A percentile compares a stretch with the other conserved stretches of the same genome.
Evolutionary conservation across 1,284 basidiomycete genomes (phyloP).

Genomic region (Pseudozyma hubeiensis): DNA sequence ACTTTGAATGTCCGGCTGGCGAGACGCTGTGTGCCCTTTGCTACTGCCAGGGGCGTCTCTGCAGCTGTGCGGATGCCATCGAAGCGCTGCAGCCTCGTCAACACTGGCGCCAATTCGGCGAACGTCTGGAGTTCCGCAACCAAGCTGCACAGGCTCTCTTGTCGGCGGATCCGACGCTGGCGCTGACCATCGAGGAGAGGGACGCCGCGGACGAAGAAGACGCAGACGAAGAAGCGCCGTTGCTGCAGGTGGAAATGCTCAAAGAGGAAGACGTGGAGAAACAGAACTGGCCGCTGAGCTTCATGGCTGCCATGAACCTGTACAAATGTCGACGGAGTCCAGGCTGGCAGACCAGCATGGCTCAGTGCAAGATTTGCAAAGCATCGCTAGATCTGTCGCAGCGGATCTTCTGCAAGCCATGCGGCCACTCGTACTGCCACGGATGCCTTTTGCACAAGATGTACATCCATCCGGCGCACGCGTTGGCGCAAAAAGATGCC

Average conservation of each 20-base stretch:
- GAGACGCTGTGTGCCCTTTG: conserved; percentile 46
- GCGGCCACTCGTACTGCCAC: conserved; percentile 40
- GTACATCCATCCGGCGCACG: conserved; percentile 47
- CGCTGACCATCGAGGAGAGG: neutral
- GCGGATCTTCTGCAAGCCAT: conserved; percentile 41
- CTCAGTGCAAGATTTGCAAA: conserved; percentile 43
- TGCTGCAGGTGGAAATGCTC: conserved; percentile 13
- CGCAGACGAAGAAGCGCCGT: conserved; percentile 7
- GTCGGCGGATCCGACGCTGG: conserved; percentile 7
- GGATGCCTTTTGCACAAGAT: conserved; percentile 38
- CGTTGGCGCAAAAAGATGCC: conserved; percentile 31
- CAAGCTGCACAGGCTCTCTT: conserved; percentile 21
- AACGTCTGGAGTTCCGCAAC: conserved; percentile 38
- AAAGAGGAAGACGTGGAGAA: conserved; percentile 20
- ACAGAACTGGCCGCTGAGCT: conserved; percentile 36
- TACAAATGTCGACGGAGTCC: conserved; percentile 23
- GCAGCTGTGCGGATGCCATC: conserved; percentile 24
- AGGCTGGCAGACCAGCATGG: conserved; percentile 11
- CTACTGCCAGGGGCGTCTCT: conserved; percentile 45
- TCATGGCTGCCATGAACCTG: conserved; percentile 39
- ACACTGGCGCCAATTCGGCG: conserved; percentile 32
- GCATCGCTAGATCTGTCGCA: conserved; percentile 23
- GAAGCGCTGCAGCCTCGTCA: conserved; percentile 30
- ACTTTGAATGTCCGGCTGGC: conserved; percentile 33
- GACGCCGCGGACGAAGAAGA: conserved; percentile 1